Percentiles rank a stretch among this genome's conserved stretches.
Evolutionary conservation across 306 rosid species (phyloP).

Genomic region (Cucumis hystrix): DNA sequence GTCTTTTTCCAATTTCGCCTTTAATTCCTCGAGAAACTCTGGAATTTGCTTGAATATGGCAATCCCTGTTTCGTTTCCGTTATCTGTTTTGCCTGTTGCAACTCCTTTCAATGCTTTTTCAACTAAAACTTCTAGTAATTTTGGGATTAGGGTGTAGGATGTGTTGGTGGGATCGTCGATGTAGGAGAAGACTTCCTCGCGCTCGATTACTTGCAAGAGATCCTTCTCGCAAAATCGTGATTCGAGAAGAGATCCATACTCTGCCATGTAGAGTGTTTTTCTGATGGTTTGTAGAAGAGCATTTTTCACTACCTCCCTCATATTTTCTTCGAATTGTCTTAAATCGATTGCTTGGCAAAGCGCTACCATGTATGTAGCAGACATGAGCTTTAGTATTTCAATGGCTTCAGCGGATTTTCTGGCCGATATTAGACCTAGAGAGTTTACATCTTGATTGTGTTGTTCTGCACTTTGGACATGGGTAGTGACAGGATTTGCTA

Average conservation of each 20-base stretch:
- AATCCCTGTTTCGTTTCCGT: not conserved
- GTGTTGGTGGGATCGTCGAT: conserved; percentile 23
- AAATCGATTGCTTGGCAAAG: conserved; percentile 28
- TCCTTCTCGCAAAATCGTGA: conserved; percentile 24
- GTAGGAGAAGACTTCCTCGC: conserved; percentile 18
- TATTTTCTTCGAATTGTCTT: conserved; percentile 20
- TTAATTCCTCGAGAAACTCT: conserved; percentile 15
- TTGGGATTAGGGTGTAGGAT: conserved; percentile 12
- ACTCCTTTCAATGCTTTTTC: conserved; percentile 15
- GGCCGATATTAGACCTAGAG: conserved; percentile 24
- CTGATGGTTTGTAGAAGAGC: conserved; percentile 11
- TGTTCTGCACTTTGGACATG: conserved; percentile 28
- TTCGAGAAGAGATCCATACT: conserved; percentile 15
- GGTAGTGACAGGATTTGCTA: conserved; percentile 22
- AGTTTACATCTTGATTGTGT: conserved; percentile 30
- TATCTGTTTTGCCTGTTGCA: not conserved
- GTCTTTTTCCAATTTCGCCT: conserved; percentile 12
- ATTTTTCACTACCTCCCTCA: conserved; percentile 18
- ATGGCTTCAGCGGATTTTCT: conserved; percentile 27
- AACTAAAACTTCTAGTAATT: conserved; percentile 14
- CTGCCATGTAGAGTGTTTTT: conserved; percentile 14
- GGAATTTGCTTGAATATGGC: conserved; percentile 19
- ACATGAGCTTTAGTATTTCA: conserved; percentile 26
- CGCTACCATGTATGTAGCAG: conserved; percentile 22
- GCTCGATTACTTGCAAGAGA: conserved; percentile 17